These are phyloP conservation scores for Aspergillus sp. DNA, from an alignment of 2,329 filamentous ascomycete species.

Conservation along the genomic window DNA sequence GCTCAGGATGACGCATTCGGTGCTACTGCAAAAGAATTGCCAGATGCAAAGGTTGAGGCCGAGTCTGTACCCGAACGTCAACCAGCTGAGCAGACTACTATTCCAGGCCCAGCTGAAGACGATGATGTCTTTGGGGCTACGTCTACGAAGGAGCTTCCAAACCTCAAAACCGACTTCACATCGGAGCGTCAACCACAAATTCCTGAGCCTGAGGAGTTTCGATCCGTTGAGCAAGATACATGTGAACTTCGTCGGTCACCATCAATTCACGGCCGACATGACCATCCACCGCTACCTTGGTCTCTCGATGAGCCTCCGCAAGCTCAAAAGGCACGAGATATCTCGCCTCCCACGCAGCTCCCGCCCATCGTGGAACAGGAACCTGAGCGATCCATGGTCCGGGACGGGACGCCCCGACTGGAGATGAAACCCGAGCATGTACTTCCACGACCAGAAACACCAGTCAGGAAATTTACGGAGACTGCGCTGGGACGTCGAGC, in stretches of 20 bases:
- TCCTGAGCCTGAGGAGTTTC: background rate
- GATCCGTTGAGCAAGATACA: background rate
- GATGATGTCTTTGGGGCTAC: background rate
- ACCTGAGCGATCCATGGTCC: slow-evolving; percentile 44
- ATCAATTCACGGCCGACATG: slow-evolving; percentile 39
- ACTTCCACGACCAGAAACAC: slow-evolving; percentile 32
- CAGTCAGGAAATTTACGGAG: slow-evolving; percentile 35
- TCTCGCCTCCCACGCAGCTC: slow-evolving; percentile 45
- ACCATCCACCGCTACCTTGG: slow-evolving; percentile 28
- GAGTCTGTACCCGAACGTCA: background rate
- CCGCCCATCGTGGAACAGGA: slow-evolving; percentile 54
- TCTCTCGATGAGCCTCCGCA: slow-evolving; percentile 29
- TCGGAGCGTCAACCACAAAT: background rate
- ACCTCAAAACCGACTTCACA: background rate
- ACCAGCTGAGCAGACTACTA: background rate
- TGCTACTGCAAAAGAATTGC: slow-evolving; percentile 4
- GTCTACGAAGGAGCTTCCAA: background rate
- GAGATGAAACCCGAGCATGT: slow-evolving; percentile 44
- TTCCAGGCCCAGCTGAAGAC: background rate
- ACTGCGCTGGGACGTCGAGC: slow-evolving; percentile 30
- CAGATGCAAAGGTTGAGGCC: slow-evolving; percentile 5
- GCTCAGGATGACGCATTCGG: slow-evolving; percentile 8
- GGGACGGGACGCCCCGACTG: slow-evolving; percentile 31
- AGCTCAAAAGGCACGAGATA: slow-evolving; percentile 23
- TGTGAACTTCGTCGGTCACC: slow-evolving; percentile 34